Conservation (phyloP, 345 rosid species). For the Trapa bicornis region DNA sequence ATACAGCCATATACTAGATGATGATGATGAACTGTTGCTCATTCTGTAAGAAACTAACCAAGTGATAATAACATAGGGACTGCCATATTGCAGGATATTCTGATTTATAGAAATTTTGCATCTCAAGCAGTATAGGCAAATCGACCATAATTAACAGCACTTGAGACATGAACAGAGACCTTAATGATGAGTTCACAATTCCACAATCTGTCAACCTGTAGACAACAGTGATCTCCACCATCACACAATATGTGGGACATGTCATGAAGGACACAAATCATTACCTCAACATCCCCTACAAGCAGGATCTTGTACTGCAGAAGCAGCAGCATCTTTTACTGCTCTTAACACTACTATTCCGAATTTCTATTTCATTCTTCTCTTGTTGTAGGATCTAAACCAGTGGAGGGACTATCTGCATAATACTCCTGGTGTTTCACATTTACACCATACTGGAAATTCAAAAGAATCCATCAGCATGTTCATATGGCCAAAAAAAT, state of each 20-base stretch:
- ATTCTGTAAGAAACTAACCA: neutral
- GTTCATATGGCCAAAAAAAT: neutral
- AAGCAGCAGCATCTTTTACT: neutral
- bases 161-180: neutral
- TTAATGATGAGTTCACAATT: neutral
- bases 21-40: neutral
- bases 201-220: neutral
- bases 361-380: constrained; percentile 22
- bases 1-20: neutral
- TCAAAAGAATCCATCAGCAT: neutral
- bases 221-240: neutral
- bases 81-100: too few species aligned
- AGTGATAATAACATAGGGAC: too few species aligned
- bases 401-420: constrained; percentile 9
- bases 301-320: neutral
- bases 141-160: too few species aligned
- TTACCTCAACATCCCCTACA: neutral
- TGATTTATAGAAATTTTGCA: too few species aligned
- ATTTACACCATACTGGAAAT: constrained; percentile 63
- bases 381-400: constrained; percentile 26
- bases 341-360: neutral
- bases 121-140: too few species aligned
- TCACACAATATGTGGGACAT: neutral
- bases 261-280: neutral
- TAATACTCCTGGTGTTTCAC: constrained; percentile 91